Evolutionary conservation across 2,329 filamentous ascomycete species (phyloP).

Genomic region (Aureobasidium sp.): DNA sequence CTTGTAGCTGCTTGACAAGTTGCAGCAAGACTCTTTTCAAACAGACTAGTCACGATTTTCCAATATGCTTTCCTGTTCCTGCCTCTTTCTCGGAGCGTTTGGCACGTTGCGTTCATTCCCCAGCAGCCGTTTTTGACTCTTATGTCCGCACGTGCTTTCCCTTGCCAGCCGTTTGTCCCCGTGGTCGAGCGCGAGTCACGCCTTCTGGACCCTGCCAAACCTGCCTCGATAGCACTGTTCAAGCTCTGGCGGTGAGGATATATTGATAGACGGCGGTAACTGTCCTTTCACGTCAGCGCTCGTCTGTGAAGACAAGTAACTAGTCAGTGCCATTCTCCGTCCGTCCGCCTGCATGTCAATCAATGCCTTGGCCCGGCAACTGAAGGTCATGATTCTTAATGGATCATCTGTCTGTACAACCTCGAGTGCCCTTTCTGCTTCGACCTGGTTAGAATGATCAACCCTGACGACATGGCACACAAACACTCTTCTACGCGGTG

Average conservation of each 20-base stretch:
- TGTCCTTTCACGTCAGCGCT: slow-evolving; percentile 7
- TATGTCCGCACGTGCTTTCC: neutral
- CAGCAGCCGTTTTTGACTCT: slow-evolving; percentile 9
- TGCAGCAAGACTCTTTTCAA: neutral
- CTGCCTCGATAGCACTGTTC: neutral
- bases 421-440: neutral
- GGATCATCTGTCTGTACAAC: neutral
- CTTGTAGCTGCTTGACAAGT: neutral
- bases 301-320: neutral
- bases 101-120: slow-evolving; percentile 9
- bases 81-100: neutral
- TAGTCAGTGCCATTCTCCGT: slow-evolving; percentile 2
- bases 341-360: slow-evolving; percentile 11
- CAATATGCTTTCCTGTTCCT: neutral
- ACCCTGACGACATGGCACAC: neutral
- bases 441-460: neutral
- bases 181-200: neutral
- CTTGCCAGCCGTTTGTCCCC: neutral
- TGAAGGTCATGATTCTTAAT: neutral
- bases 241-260: slow-evolving; percentile 7
- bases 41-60: neutral
- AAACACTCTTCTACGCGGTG: neutral
- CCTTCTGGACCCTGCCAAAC: neutral
- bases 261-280: neutral
- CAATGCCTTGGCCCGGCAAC: neutral